Conservation (phyloP, 108 stramenopile species). For the Cyclotella kingstonii region DNA sequence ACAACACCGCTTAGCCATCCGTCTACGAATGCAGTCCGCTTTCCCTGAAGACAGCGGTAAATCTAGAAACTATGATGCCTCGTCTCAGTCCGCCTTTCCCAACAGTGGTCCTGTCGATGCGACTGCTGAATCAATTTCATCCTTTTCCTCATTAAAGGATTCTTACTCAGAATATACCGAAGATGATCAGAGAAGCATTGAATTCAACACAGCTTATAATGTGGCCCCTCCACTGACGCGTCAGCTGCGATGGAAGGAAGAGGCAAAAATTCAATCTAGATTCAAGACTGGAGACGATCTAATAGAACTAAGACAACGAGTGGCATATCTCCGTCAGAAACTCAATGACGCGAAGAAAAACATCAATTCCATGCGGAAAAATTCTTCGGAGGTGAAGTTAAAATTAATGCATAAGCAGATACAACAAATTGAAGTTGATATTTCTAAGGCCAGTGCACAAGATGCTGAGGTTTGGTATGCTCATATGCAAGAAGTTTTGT, state of each 20-base stretch:
- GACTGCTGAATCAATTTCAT: background rate
- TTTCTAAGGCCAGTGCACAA: constrained; percentile 48
- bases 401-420: constrained; percentile 12
- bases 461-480: constrained; percentile 76
- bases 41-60: background rate
- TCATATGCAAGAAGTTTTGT: constrained; percentile 45
- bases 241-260: constrained; percentile 12
- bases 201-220: background rate
- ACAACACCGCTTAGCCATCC: no score
- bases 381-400: constrained; percentile 2
- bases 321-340: constrained; percentile 37
- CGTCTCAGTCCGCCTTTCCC: background rate
- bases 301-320: constrained; percentile 48
- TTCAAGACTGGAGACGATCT: constrained; percentile 61
- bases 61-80: background rate
- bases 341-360: background rate
- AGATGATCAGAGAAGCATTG: background rate
- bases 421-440: constrained; percentile 43
- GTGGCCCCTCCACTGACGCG: background rate
- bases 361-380: background rate
- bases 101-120: background rate
- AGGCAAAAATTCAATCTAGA: constrained; percentile 13
- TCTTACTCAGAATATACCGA: background rate
- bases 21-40: background rate
- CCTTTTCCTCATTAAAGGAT: background rate